Evolutionary conservation across 495 filamentous ascomycete genomes (phyloP), one percentile per base, ranked within the genome.

Genomic region (Hypoxylon crocopeplum): DNA sequence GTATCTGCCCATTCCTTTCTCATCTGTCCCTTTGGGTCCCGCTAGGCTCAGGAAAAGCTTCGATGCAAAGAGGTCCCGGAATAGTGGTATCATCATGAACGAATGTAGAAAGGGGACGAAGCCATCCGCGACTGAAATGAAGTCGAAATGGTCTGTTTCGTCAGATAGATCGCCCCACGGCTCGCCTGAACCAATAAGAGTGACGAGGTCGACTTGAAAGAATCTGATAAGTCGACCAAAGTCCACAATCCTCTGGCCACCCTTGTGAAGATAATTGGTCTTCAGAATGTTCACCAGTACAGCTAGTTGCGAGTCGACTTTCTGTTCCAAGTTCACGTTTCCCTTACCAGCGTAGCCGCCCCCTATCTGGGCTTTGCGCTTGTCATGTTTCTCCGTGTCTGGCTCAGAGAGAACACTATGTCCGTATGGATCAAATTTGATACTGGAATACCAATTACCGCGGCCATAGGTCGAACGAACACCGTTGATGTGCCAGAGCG

Each of bases 21-120:
- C 62, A 46, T 88, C 83, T 5, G 77, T 77, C 1, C 77, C 76
- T 25, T 73, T 83, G 0, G 85, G 85, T 1, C 83, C 79, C 5
- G 86, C 67, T 34, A 81, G 76, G 38, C 77, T 82, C 36, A 72
- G 37, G 19, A 84, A 79, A 41, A 86, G 22, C 48, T 75, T 79
- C 6, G 64, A 68, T 10, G 57, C 49, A 13, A 77, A 40, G 16
- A 75, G 57, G 17, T 48, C 27, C 3, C 69, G 57, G 8, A 75
- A 36, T 0, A 60, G 56, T 3, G 78, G 72, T 11, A 76, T 42
- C 25, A 66, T 64, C n/a, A 55, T 57, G 1, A 64, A 63, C 22
- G 55, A 56, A 16, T 59, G 67, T 19, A 64, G 24, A 11, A 68
- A 54, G 1, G 72, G 65, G 0, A 74, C 59, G 1, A 62, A 48